Base-by-base conservation (phyloP, 306 rosid genomes). In the Vicia villosa region DNA sequence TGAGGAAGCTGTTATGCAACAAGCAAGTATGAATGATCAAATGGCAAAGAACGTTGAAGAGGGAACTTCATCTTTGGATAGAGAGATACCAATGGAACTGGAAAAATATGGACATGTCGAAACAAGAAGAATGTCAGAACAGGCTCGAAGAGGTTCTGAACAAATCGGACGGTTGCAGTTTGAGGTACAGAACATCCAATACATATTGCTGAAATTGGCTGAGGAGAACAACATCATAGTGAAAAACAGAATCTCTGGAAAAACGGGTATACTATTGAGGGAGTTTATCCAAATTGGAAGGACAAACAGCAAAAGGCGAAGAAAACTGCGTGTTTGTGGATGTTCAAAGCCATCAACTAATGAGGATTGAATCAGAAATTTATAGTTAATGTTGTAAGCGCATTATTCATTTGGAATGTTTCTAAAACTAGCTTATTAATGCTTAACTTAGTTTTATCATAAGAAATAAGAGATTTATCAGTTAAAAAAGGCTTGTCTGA, bases 171-270 rank as follows among this genome's bases (percentile, higher is more conserved):
- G 84, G 78, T 61, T 94, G 85, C 98, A 94, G 78, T 87, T 90
- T 67, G 98, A 94, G 80, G 77, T 94, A 73, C 94, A 94, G 81
- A 94, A 83, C 83, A 88, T 94, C 41, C 95, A 90, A 49, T 80
- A 82, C 13, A 81, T 88, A 75, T 49, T 94, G 83, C 80, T 85
- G 56, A 90, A 94, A 79, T 40, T 91, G 78, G 86, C 80, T 63
- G 92, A 83, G 37, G 90, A 84, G 16, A 80, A 77, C 68, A 88
- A 74, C 62, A 75, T 49, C 67, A 85, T 70, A 72, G 84, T 82
- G 57, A 88, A 83, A 63, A 60, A 34, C 79, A 84, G 71, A 68
- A 82, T 86, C 54, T 74, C 87, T 13, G 81, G 74, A 51, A 82
- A 76, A 79, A 87, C 97, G 0, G 88, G 93, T 41, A 75, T 88